A percentile compares a stretch with the other conserved stretches of the same genome.
These are phyloP conservation scores for Phyllosticta citrichinensis DNA, from an alignment of 2,329 filamentous ascomycete genomes.

Conservation along the genomic window DNA sequence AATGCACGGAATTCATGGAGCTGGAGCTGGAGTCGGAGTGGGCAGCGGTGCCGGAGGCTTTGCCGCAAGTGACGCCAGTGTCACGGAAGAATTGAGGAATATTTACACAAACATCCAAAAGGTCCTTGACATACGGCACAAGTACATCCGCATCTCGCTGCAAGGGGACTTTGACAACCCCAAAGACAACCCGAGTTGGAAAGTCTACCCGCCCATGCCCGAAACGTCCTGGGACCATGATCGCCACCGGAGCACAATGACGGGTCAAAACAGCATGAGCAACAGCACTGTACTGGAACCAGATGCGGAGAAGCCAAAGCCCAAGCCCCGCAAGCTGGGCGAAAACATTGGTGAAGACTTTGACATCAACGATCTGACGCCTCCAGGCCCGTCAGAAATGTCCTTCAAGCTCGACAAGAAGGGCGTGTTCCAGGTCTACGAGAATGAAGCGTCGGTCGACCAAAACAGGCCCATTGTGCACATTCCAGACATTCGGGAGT, in stretches of 20 bases:
- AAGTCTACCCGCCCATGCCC: constrained; percentile 82
- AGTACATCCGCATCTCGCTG: constrained; percentile 77
- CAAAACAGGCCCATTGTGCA: constrained; percentile 61
- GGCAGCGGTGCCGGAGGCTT: constrained; percentile 54
- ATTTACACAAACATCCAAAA: constrained; percentile 89
- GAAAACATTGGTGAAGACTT: constrained; percentile 91
- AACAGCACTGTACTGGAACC: constrained; percentile 27
- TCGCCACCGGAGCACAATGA: constrained; percentile 25
- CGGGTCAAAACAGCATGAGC: constrained; percentile 24
- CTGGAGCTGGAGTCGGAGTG: constrained; percentile 49
- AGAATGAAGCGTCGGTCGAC: constrained; percentile 52
- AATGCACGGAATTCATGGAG: constrained; percentile 47
- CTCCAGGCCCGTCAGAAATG: constrained; percentile 61
- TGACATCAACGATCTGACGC: constrained; percentile 64
- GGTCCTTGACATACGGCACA: constrained; percentile 77
- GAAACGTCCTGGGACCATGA: constrained; percentile 78
- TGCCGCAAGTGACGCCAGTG: constrained; percentile 63
- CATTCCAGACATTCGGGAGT: constrained; percentile 89
- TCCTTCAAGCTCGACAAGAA: constrained; percentile 69
- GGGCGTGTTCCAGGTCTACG: constrained; percentile 88
- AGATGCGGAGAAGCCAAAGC: constrained; percentile 18
- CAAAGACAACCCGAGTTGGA: constrained; percentile 72
- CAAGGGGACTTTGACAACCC: constrained; percentile 80
- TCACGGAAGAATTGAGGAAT: constrained; percentile 70
- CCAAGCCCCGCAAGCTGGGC: constrained; percentile 67